A percentile compares a stretch with the other conserved stretches of the same genome.
Evolutionary conservation across 2,329 filamentous ascomycete genomes (phyloP).

Genomic region (Fusarium nanum): DNA sequence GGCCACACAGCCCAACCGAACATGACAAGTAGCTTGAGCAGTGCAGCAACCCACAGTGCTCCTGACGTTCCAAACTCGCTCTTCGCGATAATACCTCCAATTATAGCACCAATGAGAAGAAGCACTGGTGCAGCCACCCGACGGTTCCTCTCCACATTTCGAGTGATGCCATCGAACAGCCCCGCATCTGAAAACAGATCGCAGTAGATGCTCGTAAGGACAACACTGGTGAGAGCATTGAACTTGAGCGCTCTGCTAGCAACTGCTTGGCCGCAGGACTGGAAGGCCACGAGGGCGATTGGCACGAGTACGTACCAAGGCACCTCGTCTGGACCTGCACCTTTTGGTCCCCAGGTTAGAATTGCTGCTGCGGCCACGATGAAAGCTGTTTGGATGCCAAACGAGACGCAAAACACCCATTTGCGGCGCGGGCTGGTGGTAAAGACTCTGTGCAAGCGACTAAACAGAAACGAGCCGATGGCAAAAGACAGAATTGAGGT

Average conservation of each 20-base stretch:
- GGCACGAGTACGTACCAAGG: conserved; percentile 73
- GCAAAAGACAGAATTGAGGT: conserved; percentile 78
- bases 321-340: conserved; percentile 56
- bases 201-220: conserved; percentile 84
- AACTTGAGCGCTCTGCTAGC: conserved; percentile 76
- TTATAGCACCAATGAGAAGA: conserved; percentile 62
- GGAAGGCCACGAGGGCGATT: conserved; percentile 77
- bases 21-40: conserved; percentile 67
- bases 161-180: conserved; percentile 53
- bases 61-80: conserved; percentile 61
- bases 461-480: conserved; percentile 77
- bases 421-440: conserved; percentile 65
- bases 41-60: conserved; percentile 69
- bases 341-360: conserved; percentile 60
- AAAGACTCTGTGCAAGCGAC: conserved; percentile 70
- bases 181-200: conserved; percentile 77
- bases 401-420: conserved; percentile 73
- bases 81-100: conserved; percentile 63
- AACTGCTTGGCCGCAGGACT: conserved; percentile 83
- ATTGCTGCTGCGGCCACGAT: conserved; percentile 65
- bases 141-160: conserved; percentile 64
- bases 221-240: conserved; percentile 79
- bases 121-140: conserved; percentile 62
- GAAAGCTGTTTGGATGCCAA: conserved; percentile 63
- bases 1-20: conserved; percentile 72